Evolutionary conservation across 2,329 filamentous ascomycete species (phyloP), one percentile per base, ranked within the genome.

Genomic region (Colletotrichum godetiae): DNA sequence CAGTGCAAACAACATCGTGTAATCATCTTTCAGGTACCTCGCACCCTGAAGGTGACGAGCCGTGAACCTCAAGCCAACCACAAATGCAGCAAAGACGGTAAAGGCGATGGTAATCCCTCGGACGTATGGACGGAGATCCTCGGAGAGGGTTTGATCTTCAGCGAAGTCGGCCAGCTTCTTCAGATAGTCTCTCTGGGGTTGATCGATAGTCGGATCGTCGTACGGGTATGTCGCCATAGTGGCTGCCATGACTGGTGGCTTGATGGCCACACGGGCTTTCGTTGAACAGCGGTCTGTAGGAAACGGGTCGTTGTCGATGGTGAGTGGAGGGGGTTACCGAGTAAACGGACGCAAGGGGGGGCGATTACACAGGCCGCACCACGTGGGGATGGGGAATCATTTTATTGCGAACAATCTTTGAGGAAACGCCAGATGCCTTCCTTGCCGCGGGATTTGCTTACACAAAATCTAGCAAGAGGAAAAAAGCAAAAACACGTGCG

Each of bases 101-200:
- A 73, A 73, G 19, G 71, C 71, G 10, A 73, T 71, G 4, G 71
- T 73, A 35, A 73, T 37, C 11, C n/a, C 67, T 24, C 67, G 60
- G n/a, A 73, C 60, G 61, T 73, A 73, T 7, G 42, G 12, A 4
- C 67, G 60, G 4, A 71, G 49, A 24, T 73, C 71, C 15, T 73
- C 71, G 8, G 64, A 52, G 11, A 73, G 60, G 5, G 66, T 66
- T n/a, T 73, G 71, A 5, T 66, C 56, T 22, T 56, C 71, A 13
- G 60, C 71, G 6, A 73, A 66, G 29, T 35, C 37, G 61, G 71
- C 71, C 60, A 73, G 67, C 37, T 57, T 65, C 60, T 60, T 73
- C 49, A 73, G 56, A 42, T 73, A 70, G 19, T 57, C 67, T 56
- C 71, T 64, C 61, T 71, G 4, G 15, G 67, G 24, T 33, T 71